Base-by-base conservation (phyloP, 2,329 filamentous ascomycete species). In the Xylaria sp. region DNA sequence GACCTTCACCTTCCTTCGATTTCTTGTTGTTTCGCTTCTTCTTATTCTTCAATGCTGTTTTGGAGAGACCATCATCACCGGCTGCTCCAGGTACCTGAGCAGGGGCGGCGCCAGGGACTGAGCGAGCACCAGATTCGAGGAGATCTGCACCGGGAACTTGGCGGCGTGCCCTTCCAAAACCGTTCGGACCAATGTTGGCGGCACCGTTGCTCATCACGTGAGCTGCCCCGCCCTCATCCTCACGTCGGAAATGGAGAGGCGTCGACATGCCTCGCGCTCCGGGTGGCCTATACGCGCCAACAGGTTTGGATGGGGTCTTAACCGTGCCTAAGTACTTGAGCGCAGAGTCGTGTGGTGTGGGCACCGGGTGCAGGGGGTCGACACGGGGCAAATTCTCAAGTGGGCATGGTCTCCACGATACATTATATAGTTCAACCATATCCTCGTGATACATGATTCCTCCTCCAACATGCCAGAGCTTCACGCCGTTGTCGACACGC, bases 1-100 rank as follows among this genome's bases (percentile, higher is more conserved):
- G 90, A 59, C 88, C 89, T 20, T 93, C 92, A 6, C 85, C 87
- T 56, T 96, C 94, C 79, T 94, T 96, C 60, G 88, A 88, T 83
- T 97, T 98, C 86, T 97, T 97, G 73, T 86, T 88, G 72, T 93
- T 93, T 74, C 96, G 89, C 88, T 98, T 98, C 89, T 98, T 98
- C 89, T 98, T 98, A 83, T 97, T 97, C 87, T 97, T 97, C 75
- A 93, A 84, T 13, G 92, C 94, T 63, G 92, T 89, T 83, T 96
- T 97, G 71, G 92, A 94, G 70, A 96, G 80, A 74, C 87, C 90
- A 74, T 93, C 92, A 69, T 93, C 92, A 79, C 87, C 90, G 83
- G 81, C 90, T 80, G 71, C 83, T 33, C 75, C 87, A 42, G 87
- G 84, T 68, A 86, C 88, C 15, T 91, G 89, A 5, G 87, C 87